Evolutionary conservation across 2,329 filamentous ascomycete genomes (phyloP).

Genomic region (Chaetomium sp.): DNA sequence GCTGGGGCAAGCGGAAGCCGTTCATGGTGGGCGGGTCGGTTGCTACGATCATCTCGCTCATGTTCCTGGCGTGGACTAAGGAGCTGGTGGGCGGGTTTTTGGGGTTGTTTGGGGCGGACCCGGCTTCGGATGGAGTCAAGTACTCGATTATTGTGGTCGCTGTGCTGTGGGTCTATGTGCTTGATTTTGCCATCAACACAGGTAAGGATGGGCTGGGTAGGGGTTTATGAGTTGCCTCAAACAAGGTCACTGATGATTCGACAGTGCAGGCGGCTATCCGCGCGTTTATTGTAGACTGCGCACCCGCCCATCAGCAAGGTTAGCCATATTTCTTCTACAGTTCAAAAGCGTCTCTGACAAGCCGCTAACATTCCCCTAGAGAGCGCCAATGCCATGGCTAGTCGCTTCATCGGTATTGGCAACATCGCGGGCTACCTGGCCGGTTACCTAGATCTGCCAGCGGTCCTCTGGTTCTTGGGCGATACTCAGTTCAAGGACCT

Average conservation of each 20-base stretch:
- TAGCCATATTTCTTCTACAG: conserved; percentile 10
- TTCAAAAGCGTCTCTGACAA: neutral
- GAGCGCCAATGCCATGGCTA: conserved; percentile 89
- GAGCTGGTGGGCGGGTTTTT: conserved; percentile 65
- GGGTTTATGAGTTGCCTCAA: neutral
- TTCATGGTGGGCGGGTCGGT: conserved; percentile 68
- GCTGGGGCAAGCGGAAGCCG: conserved; percentile 73
- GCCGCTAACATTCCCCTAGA: conserved; percentile 39
- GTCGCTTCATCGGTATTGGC: conserved; percentile 75
- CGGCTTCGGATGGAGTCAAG: conserved; percentile 58
- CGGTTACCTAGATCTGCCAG: conserved; percentile 74
- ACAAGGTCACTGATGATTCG: conserved; percentile 9
- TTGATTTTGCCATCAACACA: conserved; percentile 94
- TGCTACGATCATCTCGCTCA: conserved; percentile 60
- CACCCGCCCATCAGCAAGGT: conserved; percentile 81
- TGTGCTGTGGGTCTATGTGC: conserved; percentile 78
- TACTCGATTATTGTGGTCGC: conserved; percentile 67
- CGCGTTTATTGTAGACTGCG: conserved; percentile 89
- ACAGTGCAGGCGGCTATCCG: conserved; percentile 82
- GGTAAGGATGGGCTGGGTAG: conserved; percentile 40
- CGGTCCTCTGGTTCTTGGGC: conserved; percentile 70
- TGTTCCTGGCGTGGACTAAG: conserved; percentile 67
- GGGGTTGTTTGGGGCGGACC: conserved; percentile 62
- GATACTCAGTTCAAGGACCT: conserved; percentile 89
- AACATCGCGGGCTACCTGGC: conserved; percentile 89